Conservation (phyloP, 768 basidiomycete genomes). For the Leccinum imitatum region DNA sequence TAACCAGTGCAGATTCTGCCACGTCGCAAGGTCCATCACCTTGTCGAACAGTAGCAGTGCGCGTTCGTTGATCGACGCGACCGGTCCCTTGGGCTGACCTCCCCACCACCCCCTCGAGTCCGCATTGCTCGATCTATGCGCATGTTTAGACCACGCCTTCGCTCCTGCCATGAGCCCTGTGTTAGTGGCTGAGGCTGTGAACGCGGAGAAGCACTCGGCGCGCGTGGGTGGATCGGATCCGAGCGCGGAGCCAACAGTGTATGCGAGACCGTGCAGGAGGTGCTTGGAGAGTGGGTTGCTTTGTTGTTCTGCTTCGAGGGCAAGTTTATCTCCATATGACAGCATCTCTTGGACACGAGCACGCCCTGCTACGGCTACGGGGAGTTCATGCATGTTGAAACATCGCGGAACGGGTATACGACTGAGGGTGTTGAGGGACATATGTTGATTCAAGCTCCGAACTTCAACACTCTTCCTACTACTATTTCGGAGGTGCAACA, state of each 20-base stretch:
- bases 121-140: constrained; percentile 45
- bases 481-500: constrained; percentile 56
- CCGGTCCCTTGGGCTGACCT: constrained; percentile 48
- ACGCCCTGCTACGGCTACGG: constrained; percentile 39
- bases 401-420: constrained; percentile 37
- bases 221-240: constrained; percentile 48
- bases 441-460: constrained; percentile 14
- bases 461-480: not conserved
- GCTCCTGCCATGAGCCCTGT: constrained; percentile 57
- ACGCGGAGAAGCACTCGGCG: constrained; percentile 53
- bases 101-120: constrained; percentile 53
- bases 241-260: constrained; percentile 59
- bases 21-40: constrained; percentile 51
- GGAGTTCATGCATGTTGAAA: constrained; percentile 44
- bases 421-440: not conserved
- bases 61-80: constrained; percentile 50
- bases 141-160: constrained; percentile 67
- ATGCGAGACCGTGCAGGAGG: constrained; percentile 52
- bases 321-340: constrained; percentile 3
- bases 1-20: constrained; percentile 67
- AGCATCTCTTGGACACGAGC: constrained; percentile 29
- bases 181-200: constrained; percentile 44
- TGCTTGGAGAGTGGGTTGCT: constrained; percentile 42
- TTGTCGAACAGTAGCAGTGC: constrained; percentile 52
- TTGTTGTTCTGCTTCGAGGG: constrained; percentile 18